Evolutionary conservation across 2,329 filamentous ascomycete species (phyloP), one percentile per base, ranked within the genome.

Genomic region (Hyphodiscus sp.): DNA sequence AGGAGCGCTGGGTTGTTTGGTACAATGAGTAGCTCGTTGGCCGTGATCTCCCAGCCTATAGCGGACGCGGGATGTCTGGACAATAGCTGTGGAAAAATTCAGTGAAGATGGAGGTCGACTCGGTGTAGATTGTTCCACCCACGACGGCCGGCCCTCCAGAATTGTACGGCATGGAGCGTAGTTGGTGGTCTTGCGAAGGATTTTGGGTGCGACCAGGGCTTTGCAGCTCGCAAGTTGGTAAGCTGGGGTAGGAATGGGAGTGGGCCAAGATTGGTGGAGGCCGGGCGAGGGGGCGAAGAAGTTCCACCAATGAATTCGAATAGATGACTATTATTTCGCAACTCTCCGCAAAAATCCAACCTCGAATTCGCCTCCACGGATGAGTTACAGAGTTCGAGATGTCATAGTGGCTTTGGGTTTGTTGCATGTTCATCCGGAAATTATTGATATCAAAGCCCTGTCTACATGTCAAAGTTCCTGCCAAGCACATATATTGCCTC

Each of bases 121-220:
- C 53, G 53, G 53, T 42, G 41, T 47, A 42, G 47, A 53, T 55
- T 53, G 43, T 53, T 55, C 53, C 53, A 53, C 43, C 47, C 45
- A 29, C 45, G 45, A 46, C 15, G 46, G 41, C 20, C 38, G 9
- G 45, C n/a, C 38, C 33, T 41, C 19, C 18, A 29, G 19, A 29
- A 26, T 26, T 42, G 20, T 43, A 23, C 50, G 53, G 53, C 53
- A 49, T 47, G 43, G 23, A 46, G 23, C 10, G 30, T 42, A 20
- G 49, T 45, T 38, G 11, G 33, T 2, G 5, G 13, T 10, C 11
- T 10, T 38, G 33, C 5, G 33, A 38, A 38, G 33, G 5, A 38
- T 38, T 38, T 38, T n/a, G 16, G 33, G 13, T 4, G 33, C 33
- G 33, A 38, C 33, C 5, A 15, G 11, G 5, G 33, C 33, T 13